phyloP scores from a whole-genome alignment of 352 stramenopile species.

The Pilasporangium apinafurcum region DNA sequence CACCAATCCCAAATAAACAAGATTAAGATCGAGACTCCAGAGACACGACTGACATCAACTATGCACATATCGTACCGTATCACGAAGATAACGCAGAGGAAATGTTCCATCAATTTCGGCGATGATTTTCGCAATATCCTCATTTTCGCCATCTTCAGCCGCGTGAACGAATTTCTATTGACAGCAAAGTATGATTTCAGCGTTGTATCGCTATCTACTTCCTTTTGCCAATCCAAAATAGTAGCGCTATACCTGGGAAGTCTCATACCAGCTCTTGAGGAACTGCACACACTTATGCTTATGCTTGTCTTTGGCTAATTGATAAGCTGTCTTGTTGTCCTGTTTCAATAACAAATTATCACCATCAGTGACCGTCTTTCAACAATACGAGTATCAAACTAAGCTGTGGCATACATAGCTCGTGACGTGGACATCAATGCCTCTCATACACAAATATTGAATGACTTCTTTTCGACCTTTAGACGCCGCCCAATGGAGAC shows the following conservation, averaged over 20 bases:
- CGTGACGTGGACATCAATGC: conserved; percentile 85
- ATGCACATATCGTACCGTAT: conserved; percentile 60
- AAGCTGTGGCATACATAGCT: conserved; percentile 83
- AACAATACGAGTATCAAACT: not conserved
- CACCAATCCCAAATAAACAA: not conserved
- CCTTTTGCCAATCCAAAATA: no score
- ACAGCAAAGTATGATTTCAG: not conserved
- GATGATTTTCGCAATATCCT: conserved; percentile 76
- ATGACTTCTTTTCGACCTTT: conserved; percentile 84
- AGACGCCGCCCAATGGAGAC: conserved; percentile 78
- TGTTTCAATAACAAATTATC: conserved; percentile 6
- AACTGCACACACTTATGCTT: conserved; percentile 86
- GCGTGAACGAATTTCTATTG: conserved; percentile 75
- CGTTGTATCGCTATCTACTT: no score
- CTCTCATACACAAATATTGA: conserved; percentile 85
- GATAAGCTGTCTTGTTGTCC: conserved; percentile 87
- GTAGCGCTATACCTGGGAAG: conserved; percentile 81
- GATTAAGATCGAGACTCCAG: no score
- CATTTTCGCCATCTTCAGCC: conserved; percentile 74
- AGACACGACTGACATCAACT: no score
- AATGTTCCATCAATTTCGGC: conserved; percentile 74
- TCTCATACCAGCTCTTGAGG: conserved; percentile 86
- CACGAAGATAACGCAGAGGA: conserved; percentile 70
- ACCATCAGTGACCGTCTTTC: not conserved
- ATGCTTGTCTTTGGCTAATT: conserved; percentile 86